These are phyloP conservation scores for Macrolepiota albuminosa DNA, from an alignment of 768 basidiomycete genomes.

Conservation along the genomic window DNA sequence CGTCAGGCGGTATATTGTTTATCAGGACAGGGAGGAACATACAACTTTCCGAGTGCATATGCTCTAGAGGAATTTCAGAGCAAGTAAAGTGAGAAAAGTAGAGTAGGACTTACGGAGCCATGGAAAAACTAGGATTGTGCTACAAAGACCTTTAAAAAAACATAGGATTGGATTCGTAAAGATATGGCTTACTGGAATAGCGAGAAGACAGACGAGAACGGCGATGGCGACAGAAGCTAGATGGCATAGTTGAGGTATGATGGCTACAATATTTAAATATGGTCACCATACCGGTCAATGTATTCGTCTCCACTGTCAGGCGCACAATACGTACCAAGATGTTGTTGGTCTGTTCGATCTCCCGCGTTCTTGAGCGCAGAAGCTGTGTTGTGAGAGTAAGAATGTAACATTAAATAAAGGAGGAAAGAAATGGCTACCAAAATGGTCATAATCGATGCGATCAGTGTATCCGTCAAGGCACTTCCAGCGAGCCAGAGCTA, in stretches of 20 bases:
- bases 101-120: conserved; percentile 9
- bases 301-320: conserved; percentile 13
- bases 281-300: conserved; percentile 4
- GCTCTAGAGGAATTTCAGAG: conserved; percentile 1
- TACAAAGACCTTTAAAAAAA: not conserved
- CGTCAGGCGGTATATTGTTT: not conserved
- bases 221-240: conserved; percentile 10
- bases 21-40: not conserved
- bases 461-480: conserved; percentile 11
- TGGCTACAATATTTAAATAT: not conserved
- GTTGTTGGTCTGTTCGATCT: conserved; percentile 6
- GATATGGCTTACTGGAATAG: conserved; percentile 6
- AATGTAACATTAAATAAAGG: not conserved
- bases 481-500: conserved; percentile 13
- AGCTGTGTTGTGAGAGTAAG: conserved; percentile 4
- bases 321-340: conserved; percentile 10
- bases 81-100: not conserved
- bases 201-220: conserved; percentile 11
- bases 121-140: conserved; percentile 12
- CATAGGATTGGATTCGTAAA: too few relatives aligned
- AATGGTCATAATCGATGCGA: conserved; percentile 9
- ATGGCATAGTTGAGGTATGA: not conserved
- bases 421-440: not conserved
- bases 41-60: conserved; percentile 14
- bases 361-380: conserved; percentile 7